A percentile compares a stretch with the other conserved stretches of the same genome.
These are phyloP conservation scores for Xylaria sp. DNA, from an alignment of 2,329 filamentous ascomycete genomes.

Conservation along the genomic window DNA sequence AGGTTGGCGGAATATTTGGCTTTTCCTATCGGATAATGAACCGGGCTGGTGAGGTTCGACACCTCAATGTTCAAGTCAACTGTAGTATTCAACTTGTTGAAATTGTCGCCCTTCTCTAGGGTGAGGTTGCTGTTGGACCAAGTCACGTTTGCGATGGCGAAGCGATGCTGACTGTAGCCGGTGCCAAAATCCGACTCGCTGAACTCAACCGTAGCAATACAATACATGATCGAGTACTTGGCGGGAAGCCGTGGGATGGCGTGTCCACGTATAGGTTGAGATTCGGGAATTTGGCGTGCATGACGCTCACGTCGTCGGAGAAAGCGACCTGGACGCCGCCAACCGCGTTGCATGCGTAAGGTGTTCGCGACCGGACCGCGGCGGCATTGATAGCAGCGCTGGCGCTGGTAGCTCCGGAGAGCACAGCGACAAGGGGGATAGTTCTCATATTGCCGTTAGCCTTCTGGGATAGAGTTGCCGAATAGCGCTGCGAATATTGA, in stretches of 20 bases:
- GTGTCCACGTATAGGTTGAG: constrained; percentile 20
- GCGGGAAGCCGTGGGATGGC: constrained; percentile 24
- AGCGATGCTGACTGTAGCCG: constrained; percentile 15
- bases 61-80: constrained; percentile 22
- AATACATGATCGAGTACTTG: constrained; percentile 21
- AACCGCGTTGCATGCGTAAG: constrained; percentile 20
- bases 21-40: constrained; percentile 24
- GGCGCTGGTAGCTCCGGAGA: constrained; percentile 10
- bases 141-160: constrained; percentile 23
- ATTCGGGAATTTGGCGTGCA: constrained; percentile 24
- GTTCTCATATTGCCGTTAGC: constrained; percentile 10
- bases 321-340: constrained; percentile 19
- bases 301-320: constrained; percentile 15
- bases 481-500: background rate
- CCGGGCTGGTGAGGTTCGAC: constrained; percentile 19
- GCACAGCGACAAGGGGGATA: background rate
- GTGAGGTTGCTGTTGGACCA: constrained; percentile 23
- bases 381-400: constrained; percentile 10
- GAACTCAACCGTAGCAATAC: constrained; percentile 14
- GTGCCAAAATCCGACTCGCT: constrained; percentile 18
- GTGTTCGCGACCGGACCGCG: constrained; percentile 21
- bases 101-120: constrained; percentile 21
- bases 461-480: background rate
- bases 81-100: constrained; percentile 9
- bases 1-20: constrained; percentile 15